Evolutionary conservation across 202 grass and related monocot species (phyloP), one percentile per base, ranked within the genome.

Genomic region (Dendrocalamus latiflorus): DNA sequence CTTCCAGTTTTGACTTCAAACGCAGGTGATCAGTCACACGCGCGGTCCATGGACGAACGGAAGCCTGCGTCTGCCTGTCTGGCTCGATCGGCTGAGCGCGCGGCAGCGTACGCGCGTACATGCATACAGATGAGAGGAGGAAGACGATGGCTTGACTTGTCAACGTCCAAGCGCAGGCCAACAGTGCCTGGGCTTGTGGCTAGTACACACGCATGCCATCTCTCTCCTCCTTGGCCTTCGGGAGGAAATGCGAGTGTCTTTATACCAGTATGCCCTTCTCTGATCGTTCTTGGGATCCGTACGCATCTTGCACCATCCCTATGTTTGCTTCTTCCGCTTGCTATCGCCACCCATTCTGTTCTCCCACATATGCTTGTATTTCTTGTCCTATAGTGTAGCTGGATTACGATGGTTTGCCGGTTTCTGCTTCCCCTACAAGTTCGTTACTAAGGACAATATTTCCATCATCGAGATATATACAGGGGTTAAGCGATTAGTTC

Each of bases 1-100:
- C 57, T 45, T 77, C 20, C 41, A 28, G 44, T 78, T 78, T 63
- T 79, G 76, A 79, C 61, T 79, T 79, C 45, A 66, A 53, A 24
- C 20, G 2, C 59, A 49, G 75, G 41, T 36, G 42, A 78, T 2
- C 16, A 44, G 62, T 65, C 55, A 2, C 56, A 0, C 50, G 2
- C 8, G 2, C 25, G 30, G 59, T 44, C 74, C 17, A 21, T 50
- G 75, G 43, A 65, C 12, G 55, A 21, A 25, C 55, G 3, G 55
- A 36, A 77, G 57, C 58, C 25, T 48, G 41, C 17, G 9, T 33
- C 24, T 45, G 39, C 34, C 74, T 30, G 22, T 2, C 50, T 9
- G 16, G 22, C 54, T 76, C 38, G 4, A 20, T 61, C 16, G 26
- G 11, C 68, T 41, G 34, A 24, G 50, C 42, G 54, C n/a, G 54